A percentile compares a stretch with the other conserved stretches of the same genome.
phyloP scores from a whole-genome alignment of 2,329 filamentous ascomycete genomes.

The Neonectria coccinea region DNA sequence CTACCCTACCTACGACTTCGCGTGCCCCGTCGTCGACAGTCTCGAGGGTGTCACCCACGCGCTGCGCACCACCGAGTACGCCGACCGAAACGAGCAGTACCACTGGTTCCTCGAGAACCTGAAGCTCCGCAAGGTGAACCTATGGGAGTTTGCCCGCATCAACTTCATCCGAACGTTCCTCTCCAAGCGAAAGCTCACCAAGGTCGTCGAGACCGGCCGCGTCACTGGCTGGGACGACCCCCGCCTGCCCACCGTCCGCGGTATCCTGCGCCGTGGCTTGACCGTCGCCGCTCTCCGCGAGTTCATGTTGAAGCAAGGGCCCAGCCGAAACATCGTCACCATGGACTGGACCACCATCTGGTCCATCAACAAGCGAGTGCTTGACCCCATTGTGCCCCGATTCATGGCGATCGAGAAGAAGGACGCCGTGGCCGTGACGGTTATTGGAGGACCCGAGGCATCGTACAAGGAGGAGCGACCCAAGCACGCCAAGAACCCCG shows the following conservation, averaged over 20 bases:
- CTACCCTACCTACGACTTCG: conserved; percentile 90
- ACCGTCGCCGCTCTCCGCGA: conserved; percentile 82
- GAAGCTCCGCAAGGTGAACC: conserved; percentile 79
- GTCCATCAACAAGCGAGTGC: conserved; percentile 83
- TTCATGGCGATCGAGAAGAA: conserved; percentile 79
- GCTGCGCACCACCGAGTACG: conserved; percentile 86
- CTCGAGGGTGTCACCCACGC: conserved; percentile 87
- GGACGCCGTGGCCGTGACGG: conserved; percentile 75
- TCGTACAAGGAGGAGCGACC: conserved; percentile 80
- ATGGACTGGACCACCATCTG: conserved; percentile 85
- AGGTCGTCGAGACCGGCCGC: conserved; percentile 79
- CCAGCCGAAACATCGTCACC: conserved; percentile 84
- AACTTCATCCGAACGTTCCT: conserved; percentile 87
- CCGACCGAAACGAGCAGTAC: conserved; percentile 87
- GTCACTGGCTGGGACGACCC: conserved; percentile 91
- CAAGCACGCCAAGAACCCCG: conserved; percentile 89
- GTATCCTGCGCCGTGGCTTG: conserved; percentile 82
- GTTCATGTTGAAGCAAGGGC: conserved; percentile 87
- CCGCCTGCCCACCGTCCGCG: conserved; percentile 86
- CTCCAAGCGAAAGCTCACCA: conserved; percentile 87
- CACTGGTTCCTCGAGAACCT: conserved; percentile 85
- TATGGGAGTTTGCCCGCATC: conserved; percentile 88
- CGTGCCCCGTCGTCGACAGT: conserved; percentile 83
- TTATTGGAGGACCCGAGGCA: conserved; percentile 74
- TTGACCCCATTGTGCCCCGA: conserved; percentile 80